phyloP scores from a whole-genome alignment of 2,329 filamentous ascomycete species.

The Periglandula ipomoeae region DNA sequence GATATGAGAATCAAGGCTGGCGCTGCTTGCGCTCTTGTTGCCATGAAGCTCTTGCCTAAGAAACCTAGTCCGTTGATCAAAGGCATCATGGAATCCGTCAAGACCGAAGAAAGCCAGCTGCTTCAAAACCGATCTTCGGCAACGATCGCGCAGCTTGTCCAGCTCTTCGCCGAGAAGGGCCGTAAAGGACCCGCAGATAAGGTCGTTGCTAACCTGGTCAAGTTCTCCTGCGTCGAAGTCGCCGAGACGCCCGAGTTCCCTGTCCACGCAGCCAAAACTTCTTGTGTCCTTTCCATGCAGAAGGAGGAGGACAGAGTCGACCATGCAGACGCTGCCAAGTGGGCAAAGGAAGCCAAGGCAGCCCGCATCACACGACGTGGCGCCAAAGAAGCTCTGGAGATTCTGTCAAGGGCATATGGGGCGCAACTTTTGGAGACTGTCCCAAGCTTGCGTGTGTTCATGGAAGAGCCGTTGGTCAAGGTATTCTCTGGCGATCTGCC shows the following conservation, averaged over 20 bases:
- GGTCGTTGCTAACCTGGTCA: slow-evolving; percentile 89
- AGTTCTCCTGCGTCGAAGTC: slow-evolving; percentile 96
- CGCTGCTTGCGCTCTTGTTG: slow-evolving; percentile 78
- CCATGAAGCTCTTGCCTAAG: slow-evolving; percentile 82
- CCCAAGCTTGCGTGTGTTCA: slow-evolving; percentile 70
- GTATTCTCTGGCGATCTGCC: slow-evolving; percentile 69
- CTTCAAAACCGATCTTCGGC: slow-evolving; percentile 79
- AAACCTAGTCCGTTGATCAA: slow-evolving; percentile 91
- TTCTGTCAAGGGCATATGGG: slow-evolving; percentile 73
- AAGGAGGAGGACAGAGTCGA: slow-evolving; percentile 96
- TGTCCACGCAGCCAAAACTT: slow-evolving; percentile 68
- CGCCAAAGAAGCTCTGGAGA: slow-evolving; percentile 88
- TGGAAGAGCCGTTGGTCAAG: slow-evolving; percentile 68
- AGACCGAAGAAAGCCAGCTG: slow-evolving; percentile 84
- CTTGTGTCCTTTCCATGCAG: slow-evolving; percentile 81
- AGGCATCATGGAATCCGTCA: slow-evolving; percentile 96
- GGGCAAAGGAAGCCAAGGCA: slow-evolving; percentile 79
- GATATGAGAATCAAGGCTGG: slow-evolving; percentile 82
- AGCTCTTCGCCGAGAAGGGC: slow-evolving; percentile 70
- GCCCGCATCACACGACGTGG: slow-evolving; percentile 86
- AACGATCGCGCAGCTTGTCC: slow-evolving; percentile 78
- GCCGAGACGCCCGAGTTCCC: slow-evolving; percentile 95
- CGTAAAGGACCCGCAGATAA: slow-evolving; percentile 86
- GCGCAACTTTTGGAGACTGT: slow-evolving; percentile 69
- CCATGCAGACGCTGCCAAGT: slow-evolving; percentile 82